Evolutionary conservation across 768 basidiomycete species (phyloP), one percentile per base, ranked within the genome.

Genomic region (Mycena galopus): DNA sequence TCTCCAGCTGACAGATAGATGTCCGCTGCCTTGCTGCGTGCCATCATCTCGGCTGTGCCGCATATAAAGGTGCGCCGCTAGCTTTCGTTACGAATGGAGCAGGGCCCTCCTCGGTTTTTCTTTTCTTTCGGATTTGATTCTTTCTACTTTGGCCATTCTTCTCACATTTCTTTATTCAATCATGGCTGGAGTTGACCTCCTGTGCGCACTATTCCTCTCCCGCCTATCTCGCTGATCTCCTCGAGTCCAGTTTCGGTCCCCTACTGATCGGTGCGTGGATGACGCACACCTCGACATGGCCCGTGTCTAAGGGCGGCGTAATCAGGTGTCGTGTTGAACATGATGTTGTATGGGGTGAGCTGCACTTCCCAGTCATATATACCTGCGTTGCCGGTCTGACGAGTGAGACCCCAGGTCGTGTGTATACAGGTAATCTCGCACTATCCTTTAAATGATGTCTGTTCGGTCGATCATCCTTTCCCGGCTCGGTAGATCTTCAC

Each of bases 111-210:
- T 16, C 35, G 35, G 35, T 37, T 11, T 37, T 37, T 37, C 35
- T 16, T 37, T 37, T 37, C 35, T 37, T 37, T 37, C 35, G n/a
- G n/a, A n/a, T n/a, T 37, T 37, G 10, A 37, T 37, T 37, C 4
- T 16, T 2, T 16, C 35, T 16, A 10, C 16, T 37, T 37, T 37
- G 11, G 11, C 16, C 35, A 11, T 11, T 16, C 10, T 37, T 37
- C 6, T 37, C 16, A 11, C 35, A 37, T 37, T 37, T 37, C n/a
- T n/a, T 37, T 16, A 37, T 55, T 37, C 50, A 61, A 63, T 63
- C 27, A 72, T 72, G 71, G 61, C 67, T 33, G 67, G 66, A 73
- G 67, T 65, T 50, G 67, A 73, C 19, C 72, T 69, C 72, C 55
- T 73, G 71, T 73, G 44, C 27, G 66, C 44, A 14, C 19, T 42